Percentiles rank a stretch among this genome's conserved stretches.
Conservation (phyloP, 2,329 filamentous ascomycete species). For the Neofusicoccum cordaticola region DNA sequence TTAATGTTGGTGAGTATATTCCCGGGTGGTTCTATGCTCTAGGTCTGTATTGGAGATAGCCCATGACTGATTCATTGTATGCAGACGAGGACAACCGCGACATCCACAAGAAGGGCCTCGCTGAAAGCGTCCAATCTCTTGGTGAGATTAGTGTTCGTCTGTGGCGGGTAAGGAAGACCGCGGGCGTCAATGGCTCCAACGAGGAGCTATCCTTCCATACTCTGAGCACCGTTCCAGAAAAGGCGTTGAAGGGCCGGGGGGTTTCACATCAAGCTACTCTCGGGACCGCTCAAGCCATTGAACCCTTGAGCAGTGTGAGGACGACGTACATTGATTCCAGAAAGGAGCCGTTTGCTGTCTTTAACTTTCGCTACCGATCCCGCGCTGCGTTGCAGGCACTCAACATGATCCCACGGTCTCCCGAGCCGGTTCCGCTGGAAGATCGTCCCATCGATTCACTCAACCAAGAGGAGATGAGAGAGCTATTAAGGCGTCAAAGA, state of each 20-base stretch:
- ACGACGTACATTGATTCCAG: conserved; percentile 16
- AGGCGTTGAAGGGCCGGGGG: conserved; percentile 24
- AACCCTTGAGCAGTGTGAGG: too few species aligned
- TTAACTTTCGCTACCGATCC: conserved; percentile 30
- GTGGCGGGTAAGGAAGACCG: conserved; percentile 18
- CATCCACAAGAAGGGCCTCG: not conserved
- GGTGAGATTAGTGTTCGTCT: conserved; percentile 22
- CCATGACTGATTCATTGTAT: not conserved
- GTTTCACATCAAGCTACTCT: conserved; percentile 24
- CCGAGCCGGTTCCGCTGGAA: conserved; percentile 26
- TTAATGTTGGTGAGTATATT: not conserved
- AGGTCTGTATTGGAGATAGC: not conserved
- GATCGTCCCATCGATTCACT: conserved; percentile 23
- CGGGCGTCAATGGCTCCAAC: not conserved
- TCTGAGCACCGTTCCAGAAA: conserved; percentile 20
- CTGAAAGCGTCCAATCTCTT: conserved; percentile 1
- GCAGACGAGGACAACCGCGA: not conserved
- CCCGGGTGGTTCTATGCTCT: too few species aligned
- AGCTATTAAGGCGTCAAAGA: conserved; percentile 23
- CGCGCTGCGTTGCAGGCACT: conserved; percentile 31
- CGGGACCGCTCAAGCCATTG: too few species aligned
- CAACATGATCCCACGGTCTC: conserved; percentile 30
- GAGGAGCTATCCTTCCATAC: not conserved
- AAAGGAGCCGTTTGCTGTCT: conserved; percentile 23
- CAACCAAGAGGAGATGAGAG: conserved; percentile 24